phyloP scores from a whole-genome alignment of 1,284 basidiomycete genomes.

The Pseudozyma thailandica region DNA sequence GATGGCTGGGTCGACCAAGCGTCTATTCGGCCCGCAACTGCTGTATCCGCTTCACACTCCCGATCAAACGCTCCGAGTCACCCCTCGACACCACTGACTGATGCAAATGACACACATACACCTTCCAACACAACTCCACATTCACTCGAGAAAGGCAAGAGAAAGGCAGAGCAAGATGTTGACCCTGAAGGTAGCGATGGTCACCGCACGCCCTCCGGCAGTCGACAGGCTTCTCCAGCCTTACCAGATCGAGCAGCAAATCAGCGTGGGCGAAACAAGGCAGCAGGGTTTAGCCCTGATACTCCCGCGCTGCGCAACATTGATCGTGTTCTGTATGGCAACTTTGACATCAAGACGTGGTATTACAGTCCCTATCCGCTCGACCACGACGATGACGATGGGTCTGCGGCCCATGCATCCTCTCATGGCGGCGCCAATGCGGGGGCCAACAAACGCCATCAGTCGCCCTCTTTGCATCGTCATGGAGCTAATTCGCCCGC shows the following conservation, averaged over 20 bases:
- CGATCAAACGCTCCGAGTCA: slow-evolving; percentile 3
- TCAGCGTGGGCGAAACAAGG: slow-evolving; percentile 15
- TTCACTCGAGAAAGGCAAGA: slow-evolving; percentile 30
- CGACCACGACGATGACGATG: slow-evolving; percentile 49
- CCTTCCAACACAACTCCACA: slow-evolving; percentile 1
- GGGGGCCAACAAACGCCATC: slow-evolving; percentile 15
- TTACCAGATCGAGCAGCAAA: slow-evolving; percentile 11
- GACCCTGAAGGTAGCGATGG: slow-evolving; percentile 25
- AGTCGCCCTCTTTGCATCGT: slow-evolving; percentile 18
- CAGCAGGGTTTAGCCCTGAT: slow-evolving; percentile 7
- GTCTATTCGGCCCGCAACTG: slow-evolving; percentile 8
- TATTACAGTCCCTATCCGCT: slow-evolving; percentile 67
- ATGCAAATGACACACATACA: slow-evolving; percentile 1
- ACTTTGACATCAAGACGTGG: slow-evolving; percentile 67
- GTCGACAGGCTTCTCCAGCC: slow-evolving; percentile 34
- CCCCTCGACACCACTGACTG: no score
- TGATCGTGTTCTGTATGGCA: slow-evolving; percentile 63
- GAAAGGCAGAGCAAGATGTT: slow-evolving; percentile 32
- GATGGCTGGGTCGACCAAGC: slow-evolving; percentile 42
- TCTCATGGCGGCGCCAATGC: neutral
- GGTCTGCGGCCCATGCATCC: neutral
- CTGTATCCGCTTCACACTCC: neutral
- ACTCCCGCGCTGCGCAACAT: slow-evolving; percentile 41
- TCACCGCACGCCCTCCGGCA: slow-evolving; percentile 27
- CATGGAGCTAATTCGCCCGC: slow-evolving; percentile 4